These are phyloP conservation scores for Xylaria nigripes DNA, from an alignment of 495 filamentous ascomycete species.

Conservation along the genomic window DNA sequence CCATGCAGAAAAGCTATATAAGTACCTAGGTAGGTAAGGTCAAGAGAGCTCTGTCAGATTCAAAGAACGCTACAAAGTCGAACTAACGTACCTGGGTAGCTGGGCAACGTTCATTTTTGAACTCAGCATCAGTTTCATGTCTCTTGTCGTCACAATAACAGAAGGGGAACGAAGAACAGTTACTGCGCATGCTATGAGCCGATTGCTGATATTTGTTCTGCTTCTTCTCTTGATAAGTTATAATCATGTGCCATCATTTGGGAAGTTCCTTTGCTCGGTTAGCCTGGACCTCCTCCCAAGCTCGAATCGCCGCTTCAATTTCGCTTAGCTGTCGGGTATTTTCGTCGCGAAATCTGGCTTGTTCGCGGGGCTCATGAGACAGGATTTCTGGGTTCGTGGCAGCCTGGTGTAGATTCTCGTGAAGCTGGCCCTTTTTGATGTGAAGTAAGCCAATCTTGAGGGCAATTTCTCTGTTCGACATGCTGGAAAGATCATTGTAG, in stretches of 20 bases:
- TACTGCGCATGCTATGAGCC: neutral
- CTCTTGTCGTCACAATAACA: neutral
- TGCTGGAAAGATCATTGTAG: neutral
- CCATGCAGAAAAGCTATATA: no score
- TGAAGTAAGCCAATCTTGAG: constrained; percentile 10
- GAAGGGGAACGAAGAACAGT: neutral
- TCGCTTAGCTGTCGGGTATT: neutral
- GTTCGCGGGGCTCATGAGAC: constrained; percentile 2
- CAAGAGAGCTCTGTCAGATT: no score
- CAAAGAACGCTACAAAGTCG: no score
- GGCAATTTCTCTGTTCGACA: constrained; percentile 4
- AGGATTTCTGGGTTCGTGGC: constrained; percentile 6
- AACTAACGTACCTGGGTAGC: neutral
- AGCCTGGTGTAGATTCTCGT: constrained; percentile 6
- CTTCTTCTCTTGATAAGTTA: constrained; percentile 2
- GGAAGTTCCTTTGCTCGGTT: neutral
- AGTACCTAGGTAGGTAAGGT: no score
- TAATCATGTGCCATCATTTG: constrained; percentile 5
- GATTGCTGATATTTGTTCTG: neutral
- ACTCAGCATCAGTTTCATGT: neutral
- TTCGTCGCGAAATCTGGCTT: neutral
- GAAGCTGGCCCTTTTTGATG: constrained; percentile 8
- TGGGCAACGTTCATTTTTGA: neutral
- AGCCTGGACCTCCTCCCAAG: constrained; percentile 8
- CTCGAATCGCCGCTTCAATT: constrained; percentile 4